These are phyloP conservation scores for Cytospora piceae DNA, from an alignment of 2,329 filamentous ascomycete species.

Conservation along the genomic window DNA sequence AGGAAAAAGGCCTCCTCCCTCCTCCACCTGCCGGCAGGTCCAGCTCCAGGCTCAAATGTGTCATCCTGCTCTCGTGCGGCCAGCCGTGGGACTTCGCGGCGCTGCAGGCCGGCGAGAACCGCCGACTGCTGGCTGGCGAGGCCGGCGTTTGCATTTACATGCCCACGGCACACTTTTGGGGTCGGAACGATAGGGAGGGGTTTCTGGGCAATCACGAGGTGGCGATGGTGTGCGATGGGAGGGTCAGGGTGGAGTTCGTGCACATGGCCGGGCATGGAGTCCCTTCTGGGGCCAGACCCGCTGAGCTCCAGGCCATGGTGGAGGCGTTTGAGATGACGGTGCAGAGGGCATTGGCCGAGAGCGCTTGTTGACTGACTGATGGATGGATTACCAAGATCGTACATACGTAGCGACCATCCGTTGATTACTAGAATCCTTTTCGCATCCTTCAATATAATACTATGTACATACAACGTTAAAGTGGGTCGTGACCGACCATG, in stretches of 20 bases:
- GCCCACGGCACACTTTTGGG: conserved; percentile 4
- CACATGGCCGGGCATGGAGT: neutral
- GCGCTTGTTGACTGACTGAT: neutral
- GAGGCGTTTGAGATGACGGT: neutral
- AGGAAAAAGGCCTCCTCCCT: neutral
- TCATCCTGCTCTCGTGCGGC: neutral
- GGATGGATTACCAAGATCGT: neutral
- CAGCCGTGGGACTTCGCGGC: conserved; percentile 7
- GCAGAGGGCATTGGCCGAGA: neutral
- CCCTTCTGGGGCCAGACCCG: neutral
- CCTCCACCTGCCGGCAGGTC: neutral
- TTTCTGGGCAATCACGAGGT: neutral
- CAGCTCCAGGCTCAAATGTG: conserved; percentile 2
- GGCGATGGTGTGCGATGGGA: neutral
- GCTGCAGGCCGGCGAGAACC: neutral
- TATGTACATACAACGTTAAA: no score
- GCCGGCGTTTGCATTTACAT: neutral
- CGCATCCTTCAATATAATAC: no score
- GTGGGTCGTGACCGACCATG: no score
- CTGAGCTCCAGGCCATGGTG: neutral
- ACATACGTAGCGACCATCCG: no score
- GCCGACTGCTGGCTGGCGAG: neutral
- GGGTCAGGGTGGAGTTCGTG: neutral
- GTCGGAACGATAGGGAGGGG: neutral
- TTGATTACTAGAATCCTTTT: no score